Evolutionary conservation across 1,284 basidiomycete species (phyloP).

Genomic region (Hemileia vastatrix): DNA sequence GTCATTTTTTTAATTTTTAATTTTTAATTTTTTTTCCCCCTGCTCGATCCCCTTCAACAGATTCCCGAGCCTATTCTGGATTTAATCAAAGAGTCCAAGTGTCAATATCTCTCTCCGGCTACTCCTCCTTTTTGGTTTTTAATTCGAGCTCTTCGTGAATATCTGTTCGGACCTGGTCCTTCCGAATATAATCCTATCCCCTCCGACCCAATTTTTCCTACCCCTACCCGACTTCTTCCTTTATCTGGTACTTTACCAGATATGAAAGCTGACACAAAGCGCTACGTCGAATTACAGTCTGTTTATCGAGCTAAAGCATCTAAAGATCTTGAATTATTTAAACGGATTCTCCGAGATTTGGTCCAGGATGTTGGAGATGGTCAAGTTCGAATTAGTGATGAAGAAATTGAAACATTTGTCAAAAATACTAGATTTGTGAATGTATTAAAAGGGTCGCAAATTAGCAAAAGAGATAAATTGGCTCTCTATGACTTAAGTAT

Average conservation of each 20-base stretch:
- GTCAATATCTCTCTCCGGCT: constrained; percentile 43
- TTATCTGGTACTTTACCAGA: constrained; percentile 69
- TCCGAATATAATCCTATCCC: constrained; percentile 24
- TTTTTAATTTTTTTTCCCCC: neutral
- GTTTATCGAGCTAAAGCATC: constrained; percentile 64
- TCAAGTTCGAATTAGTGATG: constrained; percentile 27
- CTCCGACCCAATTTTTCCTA: no score
- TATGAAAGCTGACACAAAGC: constrained; percentile 82
- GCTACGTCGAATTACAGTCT: constrained; percentile 69
- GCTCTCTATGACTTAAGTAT: constrained; percentile 37
- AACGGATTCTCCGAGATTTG: constrained; percentile 39
- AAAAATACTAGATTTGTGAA: constrained; percentile 78
- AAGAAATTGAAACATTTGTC: constrained; percentile 67
- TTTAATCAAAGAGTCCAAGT: constrained; percentile 58
- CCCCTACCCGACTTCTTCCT: constrained; percentile 55
- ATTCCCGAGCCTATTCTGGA: constrained; percentile 59
- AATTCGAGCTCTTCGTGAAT: constrained; percentile 62
- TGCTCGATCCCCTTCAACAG: constrained; percentile 32
- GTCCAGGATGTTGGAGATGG: constrained; percentile 38
- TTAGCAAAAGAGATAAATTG: constrained; percentile 54
- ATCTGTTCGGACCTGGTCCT: constrained; percentile 49
- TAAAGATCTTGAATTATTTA: constrained; percentile 57
- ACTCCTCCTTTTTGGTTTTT: constrained; percentile 73
- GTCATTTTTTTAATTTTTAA: neutral
- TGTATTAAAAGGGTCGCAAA: constrained; percentile 61